Base-by-base conservation (phyloP, 352 stramenopile genomes). In the Phytophthora litchii region DNA sequence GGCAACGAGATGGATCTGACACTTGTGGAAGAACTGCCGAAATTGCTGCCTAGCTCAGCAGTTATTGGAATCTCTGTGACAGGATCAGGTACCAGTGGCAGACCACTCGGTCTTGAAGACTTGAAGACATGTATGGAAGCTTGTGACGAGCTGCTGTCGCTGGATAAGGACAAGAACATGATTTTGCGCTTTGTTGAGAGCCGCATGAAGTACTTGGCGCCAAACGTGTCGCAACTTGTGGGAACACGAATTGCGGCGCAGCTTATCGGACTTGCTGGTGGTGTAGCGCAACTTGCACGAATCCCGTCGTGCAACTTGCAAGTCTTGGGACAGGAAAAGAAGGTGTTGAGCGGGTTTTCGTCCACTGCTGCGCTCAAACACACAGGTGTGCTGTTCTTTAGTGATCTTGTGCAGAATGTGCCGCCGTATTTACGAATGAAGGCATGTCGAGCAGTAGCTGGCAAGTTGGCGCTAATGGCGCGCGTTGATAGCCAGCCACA, bases 291-390 rank as follows among this genome's bases (percentile, higher is more conserved):
- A 44, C 76, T 99, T 12, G 82, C 90, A 16, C 89, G 90, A 17
- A 99, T 99, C 54, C 97, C 97, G 36, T 88, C 95, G 35, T 99
- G 97, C 65, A 99, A 99, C 60, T 70, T 99, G 12, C 96, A 99
- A 76, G 88, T 97, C 19, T 72, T 99, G 36, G 97, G 97, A 10
- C 96, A 99, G 70, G 85, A 97, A 54, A 97, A 97, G 69, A 88
- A 94, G 35, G 94, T 92, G 8, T 68, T 98, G 11, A 95, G 83
- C 47, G 86, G 95, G 0, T 98, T 97, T 50, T 92, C 85, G 23
- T 92, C 87, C 11, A 57, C 84, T 51, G 81, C 87, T 7, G 85
- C 86, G 23, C 67, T 96, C 27, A 89, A 88, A 46, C 95, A 99
- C 74, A 96, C 88, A 4, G 97, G 97, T 16, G 79, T 99, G 23